Conservation (phyloP, 2,329 filamentous ascomycete genomes). For the Sporothrix mexicana region DNA sequence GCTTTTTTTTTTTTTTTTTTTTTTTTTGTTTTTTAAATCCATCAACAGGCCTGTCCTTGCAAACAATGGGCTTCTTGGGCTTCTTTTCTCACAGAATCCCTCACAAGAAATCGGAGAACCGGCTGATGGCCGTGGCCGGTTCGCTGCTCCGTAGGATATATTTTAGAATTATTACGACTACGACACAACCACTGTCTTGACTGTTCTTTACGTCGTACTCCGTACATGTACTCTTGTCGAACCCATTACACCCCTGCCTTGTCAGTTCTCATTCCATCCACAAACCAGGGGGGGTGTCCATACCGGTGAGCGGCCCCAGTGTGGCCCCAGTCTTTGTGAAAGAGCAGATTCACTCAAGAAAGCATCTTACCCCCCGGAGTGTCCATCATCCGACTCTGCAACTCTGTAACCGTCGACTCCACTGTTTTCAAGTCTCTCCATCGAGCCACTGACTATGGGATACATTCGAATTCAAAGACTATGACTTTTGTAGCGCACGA, state of each 20-base stretch:
- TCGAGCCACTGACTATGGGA: too few relatives aligned
- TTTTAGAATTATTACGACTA: slow-evolving; percentile 12
- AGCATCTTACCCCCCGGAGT: not conserved
- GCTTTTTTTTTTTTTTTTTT: not conserved
- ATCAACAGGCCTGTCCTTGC: not conserved
- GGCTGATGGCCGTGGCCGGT: slow-evolving; percentile 18
- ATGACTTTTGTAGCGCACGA: not conserved
- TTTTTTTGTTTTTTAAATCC: not conserved
- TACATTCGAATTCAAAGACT: too few relatives aligned
- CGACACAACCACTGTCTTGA: too few relatives aligned
- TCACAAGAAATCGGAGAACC: not conserved
- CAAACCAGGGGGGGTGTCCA: slow-evolving; percentile 23
- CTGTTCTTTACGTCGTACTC: not conserved
- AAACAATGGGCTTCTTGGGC: not conserved
- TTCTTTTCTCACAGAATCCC: not conserved
- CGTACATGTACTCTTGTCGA: not conserved
- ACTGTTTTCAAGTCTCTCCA: not conserved
- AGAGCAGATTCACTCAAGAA: too few relatives aligned
- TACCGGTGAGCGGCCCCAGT: slow-evolving; percentile 20
- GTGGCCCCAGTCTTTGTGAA: too few relatives aligned
- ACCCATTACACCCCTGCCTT: not conserved
- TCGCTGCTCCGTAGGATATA: slow-evolving; percentile 28
- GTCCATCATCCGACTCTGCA: slow-evolving; percentile 25
- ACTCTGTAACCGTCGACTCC: not conserved
- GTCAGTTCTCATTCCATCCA: slow-evolving; percentile 14